phyloP scores from a whole-genome alignment of 177 flowering plant genomes.

The Vitis hybrid region DNA sequence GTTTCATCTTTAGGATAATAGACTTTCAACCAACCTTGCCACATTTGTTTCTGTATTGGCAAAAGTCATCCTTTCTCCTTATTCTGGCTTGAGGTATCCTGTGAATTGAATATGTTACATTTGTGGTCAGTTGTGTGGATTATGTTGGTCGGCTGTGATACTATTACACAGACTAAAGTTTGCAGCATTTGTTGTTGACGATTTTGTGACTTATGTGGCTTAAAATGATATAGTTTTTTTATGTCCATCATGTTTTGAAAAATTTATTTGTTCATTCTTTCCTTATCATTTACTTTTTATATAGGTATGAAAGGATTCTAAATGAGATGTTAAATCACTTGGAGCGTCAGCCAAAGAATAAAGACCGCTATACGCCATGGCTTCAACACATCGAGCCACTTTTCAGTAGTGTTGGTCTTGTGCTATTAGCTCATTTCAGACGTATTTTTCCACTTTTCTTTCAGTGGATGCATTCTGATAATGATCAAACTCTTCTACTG shows the following conservation, averaged over 20 bases:
- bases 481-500: conserved; percentile 79
- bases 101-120: no score
- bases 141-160: no score
- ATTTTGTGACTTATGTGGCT: neutral
- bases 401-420: conserved; percentile 62
- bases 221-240: neutral
- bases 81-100: no score
- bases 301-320: conserved; percentile 82
- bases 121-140: no score
- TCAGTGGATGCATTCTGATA: conserved; percentile 92
- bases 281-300: conserved; percentile 1
- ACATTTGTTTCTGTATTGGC: no score
- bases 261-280: neutral
- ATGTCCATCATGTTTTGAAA: neutral
- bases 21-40: no score
- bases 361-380: conserved; percentile 74
- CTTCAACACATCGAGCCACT: conserved; percentile 72
- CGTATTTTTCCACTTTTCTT: conserved; percentile 87
- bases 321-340: conserved; percentile 91
- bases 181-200: neutral
- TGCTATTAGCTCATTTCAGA: conserved; percentile 79
- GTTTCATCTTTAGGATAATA: no score
- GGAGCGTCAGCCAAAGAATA: conserved; percentile 87
- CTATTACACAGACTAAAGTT: no score
- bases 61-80: no score